A percentile compares a stretch with the other conserved stretches of the same genome.
Conservation (phyloP, 768 basidiomycete species). For the Mycena polygramma region DNA sequence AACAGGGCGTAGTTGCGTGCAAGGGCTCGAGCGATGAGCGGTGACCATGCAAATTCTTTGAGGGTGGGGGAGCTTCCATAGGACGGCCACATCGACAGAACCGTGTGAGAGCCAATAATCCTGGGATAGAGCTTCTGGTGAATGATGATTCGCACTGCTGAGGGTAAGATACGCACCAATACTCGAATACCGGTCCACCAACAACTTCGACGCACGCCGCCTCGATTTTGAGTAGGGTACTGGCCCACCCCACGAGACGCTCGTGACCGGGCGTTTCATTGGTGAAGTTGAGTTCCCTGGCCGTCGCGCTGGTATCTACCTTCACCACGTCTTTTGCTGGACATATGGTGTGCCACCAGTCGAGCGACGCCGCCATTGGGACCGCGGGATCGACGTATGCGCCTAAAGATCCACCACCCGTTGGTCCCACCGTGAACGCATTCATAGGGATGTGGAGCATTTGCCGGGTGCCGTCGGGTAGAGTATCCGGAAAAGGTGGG, state of each 20-base stretch:
- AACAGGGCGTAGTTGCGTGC: conserved; percentile 20
- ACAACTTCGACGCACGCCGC: conserved; percentile 17
- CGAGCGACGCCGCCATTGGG: conserved; percentile 7
- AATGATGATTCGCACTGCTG: too few relatives aligned
- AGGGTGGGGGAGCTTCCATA: conserved; percentile 23
- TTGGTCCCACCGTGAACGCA: conserved; percentile 29
- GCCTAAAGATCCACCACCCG: conserved; percentile 16
- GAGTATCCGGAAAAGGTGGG: conserved; percentile 31
- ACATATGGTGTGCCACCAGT: conserved; percentile 22
- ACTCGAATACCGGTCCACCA: conserved; percentile 15
- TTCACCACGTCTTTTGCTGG: background rate
- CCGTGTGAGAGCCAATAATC: conserved; percentile 2
- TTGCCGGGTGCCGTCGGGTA: conserved; percentile 17
- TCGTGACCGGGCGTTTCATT: conserved; percentile 1
- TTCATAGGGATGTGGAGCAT: conserved; percentile 29
- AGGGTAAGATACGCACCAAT: conserved; percentile 5
- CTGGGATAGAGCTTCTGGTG: background rate
- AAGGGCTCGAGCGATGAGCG: conserved; percentile 24
- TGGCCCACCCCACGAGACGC: conserved; percentile 17
- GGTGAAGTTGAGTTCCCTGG: background rate
- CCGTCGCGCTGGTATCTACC: conserved; percentile 2
- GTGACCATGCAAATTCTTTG: conserved; percentile 30
- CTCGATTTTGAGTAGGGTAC: background rate
- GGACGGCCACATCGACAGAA: conserved; percentile 24
- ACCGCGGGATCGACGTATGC: background rate